Conservation (phyloP, 148 eudicot genomes). For the Cornus florida region DNA sequence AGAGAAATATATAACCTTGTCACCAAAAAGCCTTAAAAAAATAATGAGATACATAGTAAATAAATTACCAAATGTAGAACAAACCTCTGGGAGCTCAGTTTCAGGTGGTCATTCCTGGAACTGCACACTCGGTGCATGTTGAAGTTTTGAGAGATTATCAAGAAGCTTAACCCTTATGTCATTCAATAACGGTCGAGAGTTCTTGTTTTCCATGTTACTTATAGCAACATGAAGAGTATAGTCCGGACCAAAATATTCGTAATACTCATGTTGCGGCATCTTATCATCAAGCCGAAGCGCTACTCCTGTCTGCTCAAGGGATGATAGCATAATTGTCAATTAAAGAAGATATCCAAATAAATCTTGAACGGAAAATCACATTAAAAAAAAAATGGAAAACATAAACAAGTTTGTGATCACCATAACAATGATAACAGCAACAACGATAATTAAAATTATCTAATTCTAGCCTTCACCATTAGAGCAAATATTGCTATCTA, state of each 20-base stretch:
- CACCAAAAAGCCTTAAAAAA: too few species aligned
- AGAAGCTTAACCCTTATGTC: conserved; percentile 76
- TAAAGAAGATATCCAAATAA: not conserved
- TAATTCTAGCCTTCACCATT: not conserved
- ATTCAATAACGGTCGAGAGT: conserved; percentile 63
- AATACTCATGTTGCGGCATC: conserved; percentile 87
- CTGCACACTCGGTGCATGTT: conserved; percentile 92
- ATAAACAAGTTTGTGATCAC: not conserved
- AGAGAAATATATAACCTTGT: not conserved
- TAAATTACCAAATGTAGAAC: conserved; percentile 16
- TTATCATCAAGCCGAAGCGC: conserved; percentile 82
- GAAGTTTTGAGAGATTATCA: conserved; percentile 70
- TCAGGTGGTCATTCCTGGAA: conserved; percentile 91
- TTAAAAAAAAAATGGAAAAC: not conserved
- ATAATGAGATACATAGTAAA: not conserved
- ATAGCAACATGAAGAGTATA: conserved; percentile 88
- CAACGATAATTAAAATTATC: not conserved
- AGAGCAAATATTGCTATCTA: too few species aligned
- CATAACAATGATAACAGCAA: not conserved
- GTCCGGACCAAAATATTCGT: conserved; percentile 88
- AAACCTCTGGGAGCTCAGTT: conserved; percentile 74
- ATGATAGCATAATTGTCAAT: conserved; percentile 16
- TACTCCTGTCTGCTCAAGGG: conserved; percentile 70
- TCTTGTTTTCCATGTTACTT: conserved; percentile 94
- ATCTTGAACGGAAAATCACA: not conserved